Evolutionary conservation across 2,329 filamentous ascomycete genomes (phyloP).

Genomic region (Arthrobotrys entomopaga): DNA sequence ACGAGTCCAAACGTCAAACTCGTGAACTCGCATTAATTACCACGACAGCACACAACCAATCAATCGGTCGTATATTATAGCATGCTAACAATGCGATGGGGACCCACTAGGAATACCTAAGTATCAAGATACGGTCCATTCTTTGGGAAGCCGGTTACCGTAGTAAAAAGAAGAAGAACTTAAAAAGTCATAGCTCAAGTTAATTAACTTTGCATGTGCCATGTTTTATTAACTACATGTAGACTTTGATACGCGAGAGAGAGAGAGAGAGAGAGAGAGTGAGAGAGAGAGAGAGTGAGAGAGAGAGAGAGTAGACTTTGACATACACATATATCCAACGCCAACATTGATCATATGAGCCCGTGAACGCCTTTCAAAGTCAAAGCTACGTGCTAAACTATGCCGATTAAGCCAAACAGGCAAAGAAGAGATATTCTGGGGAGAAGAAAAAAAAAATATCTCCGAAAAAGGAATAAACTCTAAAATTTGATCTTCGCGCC

Average conservation of each 20-base stretch:
- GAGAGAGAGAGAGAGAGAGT: no score
- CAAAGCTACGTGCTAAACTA: conserved; percentile 4
- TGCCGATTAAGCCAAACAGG: background rate
- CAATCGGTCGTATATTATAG: no score
- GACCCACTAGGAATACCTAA: background rate
- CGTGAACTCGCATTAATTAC: no score
- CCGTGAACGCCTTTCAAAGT: background rate
- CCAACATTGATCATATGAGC: no score
- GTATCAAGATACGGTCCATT: background rate
- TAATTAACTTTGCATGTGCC: conserved; percentile 9
- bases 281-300: no score
- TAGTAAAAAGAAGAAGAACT: no score
- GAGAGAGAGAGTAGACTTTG: no score
- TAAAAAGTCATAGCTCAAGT: conserved; percentile 44
- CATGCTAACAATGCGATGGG: background rate
- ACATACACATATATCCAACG: conserved; percentile 5
- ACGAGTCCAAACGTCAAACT: no score
- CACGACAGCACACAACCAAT: no score
- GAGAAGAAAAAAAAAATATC: conserved; percentile 24
- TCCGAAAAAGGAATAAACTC: conserved; percentile 24
- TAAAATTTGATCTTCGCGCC: conserved; percentile 40
- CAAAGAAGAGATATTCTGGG: no score
- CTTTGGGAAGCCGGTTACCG: background rate
- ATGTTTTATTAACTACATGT: no score
- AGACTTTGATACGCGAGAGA: no score